Percentiles rank a stretch among this genome's conserved stretches.
phyloP scores from a whole-genome alignment of 805 yeast genomes.

The Nakazawaea pomicola region DNA sequence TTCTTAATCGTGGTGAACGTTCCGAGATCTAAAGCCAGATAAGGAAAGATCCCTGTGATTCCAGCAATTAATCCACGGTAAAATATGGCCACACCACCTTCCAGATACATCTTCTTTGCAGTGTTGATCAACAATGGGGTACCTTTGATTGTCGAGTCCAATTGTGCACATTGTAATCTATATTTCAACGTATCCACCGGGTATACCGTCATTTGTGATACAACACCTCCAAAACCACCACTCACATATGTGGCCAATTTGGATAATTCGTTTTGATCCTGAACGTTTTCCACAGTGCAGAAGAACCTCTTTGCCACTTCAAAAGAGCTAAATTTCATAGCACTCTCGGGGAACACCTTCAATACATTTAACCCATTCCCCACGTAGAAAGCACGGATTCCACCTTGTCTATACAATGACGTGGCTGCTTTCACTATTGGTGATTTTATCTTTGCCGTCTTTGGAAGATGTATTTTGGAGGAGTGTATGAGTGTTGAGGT shows the following conservation, averaged over 20 bases:
- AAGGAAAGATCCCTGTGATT: conserved; percentile 94
- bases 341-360: conserved; percentile 95
- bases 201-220: conserved; percentile 87
- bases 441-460: conserved; percentile 49
- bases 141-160: conserved; percentile 59
- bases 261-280: conserved; percentile 65
- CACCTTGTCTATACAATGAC: conserved; percentile 83
- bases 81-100: conserved; percentile 74
- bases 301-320: conserved; percentile 78
- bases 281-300: conserved; percentile 70
- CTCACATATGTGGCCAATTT: conserved; percentile 78
- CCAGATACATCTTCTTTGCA: conserved; percentile 69
- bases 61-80: conserved; percentile 90
- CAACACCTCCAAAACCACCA: conserved; percentile 96
- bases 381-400: conserved; percentile 81
- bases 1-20: conserved; percentile 84
- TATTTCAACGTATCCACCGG: conserved; percentile 95
- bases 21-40: conserved; percentile 94
- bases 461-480: conserved; percentile 24
- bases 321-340: conserved; percentile 94
- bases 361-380: conserved; percentile 93
- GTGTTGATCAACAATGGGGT: conserved; percentile 57
- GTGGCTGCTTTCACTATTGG: conserved; percentile 78
- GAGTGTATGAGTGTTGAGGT: conserved; percentile 64
- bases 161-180: conserved; percentile 87